A percentile compares a stretch with the other conserved stretches of the same genome.
phyloP scores from a whole-genome alignment of 768 basidiomycete genomes.

The Collybia sordida region DNA sequence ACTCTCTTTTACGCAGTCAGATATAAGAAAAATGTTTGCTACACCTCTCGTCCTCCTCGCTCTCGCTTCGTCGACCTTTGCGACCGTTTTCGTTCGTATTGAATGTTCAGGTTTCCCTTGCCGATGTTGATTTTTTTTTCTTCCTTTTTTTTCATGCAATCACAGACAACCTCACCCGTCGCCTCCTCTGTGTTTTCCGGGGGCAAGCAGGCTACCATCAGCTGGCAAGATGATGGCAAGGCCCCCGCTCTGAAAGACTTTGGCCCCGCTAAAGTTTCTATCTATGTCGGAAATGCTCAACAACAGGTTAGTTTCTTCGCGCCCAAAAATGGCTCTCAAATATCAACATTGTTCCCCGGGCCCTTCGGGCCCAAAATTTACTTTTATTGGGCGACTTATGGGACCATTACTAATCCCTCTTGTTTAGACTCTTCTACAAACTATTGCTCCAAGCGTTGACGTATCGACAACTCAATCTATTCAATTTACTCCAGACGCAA shows the following conservation, averaged over 20 bases:
- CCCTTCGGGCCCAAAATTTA: background rate
- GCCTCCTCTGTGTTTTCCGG: slow-evolving; percentile 43
- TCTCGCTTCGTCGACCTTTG: slow-evolving; percentile 52
- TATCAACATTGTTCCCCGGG: background rate
- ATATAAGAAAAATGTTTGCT: slow-evolving; percentile 46
- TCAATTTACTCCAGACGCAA: slow-evolving; percentile 48
- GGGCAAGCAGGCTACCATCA: slow-evolving; percentile 48
- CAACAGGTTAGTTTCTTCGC: slow-evolving; percentile 50
- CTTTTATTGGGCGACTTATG: background rate
- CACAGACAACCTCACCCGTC: slow-evolving; percentile 60
- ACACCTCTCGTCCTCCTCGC: slow-evolving; percentile 48
- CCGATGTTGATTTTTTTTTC: background rate
- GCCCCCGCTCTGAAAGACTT: slow-evolving; percentile 50
- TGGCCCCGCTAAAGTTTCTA: slow-evolving; percentile 49
- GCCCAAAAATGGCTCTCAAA: background rate
- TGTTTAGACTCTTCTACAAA: slow-evolving; percentile 54
- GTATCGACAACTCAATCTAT: slow-evolving; percentile 48
- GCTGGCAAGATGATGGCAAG: slow-evolving; percentile 57
- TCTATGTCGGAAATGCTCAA: slow-evolving; percentile 62
- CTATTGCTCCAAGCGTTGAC: slow-evolving; percentile 44
- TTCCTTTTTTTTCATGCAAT: background rate
- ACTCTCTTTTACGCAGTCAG: slow-evolving; percentile 27
- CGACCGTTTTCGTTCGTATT: slow-evolving; percentile 53
- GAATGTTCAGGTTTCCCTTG: background rate
- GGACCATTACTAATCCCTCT: background rate